These are phyloP conservation scores for Abrus precatorius DNA, from an alignment of 306 rosid species.

Conservation along the genomic window DNA sequence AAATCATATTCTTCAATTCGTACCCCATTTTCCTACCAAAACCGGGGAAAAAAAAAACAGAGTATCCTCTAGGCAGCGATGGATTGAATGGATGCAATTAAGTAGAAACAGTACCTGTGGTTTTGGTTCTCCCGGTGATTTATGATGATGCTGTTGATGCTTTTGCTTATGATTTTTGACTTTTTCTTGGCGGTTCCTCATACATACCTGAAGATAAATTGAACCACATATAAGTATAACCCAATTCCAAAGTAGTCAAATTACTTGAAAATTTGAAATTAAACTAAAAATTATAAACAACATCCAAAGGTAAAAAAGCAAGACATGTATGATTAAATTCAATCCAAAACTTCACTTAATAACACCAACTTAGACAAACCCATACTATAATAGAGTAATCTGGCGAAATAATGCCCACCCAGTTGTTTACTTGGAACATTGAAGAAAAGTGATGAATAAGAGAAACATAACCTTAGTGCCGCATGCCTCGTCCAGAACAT, in stretches of 20 bases:
- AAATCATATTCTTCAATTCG: constrained; percentile 31
- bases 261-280: background rate
- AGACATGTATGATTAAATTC: constrained; percentile 24
- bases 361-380: background rate
- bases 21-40: constrained; percentile 19
- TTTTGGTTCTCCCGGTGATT: constrained; percentile 38
- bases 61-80: background rate
- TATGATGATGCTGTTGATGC: constrained; percentile 26
- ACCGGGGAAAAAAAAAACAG: background rate
- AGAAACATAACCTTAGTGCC: constrained; percentile 52
- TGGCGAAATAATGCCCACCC: background rate
- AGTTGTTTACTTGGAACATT: background rate
- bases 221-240: background rate
- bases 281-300: background rate
- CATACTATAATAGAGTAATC: background rate
- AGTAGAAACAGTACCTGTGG: constrained; percentile 34
- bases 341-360: background rate
- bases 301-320: background rate
- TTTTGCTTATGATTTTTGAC: constrained; percentile 26
- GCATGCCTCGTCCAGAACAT: constrained; percentile 61
- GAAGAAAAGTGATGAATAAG: background rate
- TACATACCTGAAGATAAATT: constrained; percentile 41
- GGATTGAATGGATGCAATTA: background rate
- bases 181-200: constrained; percentile 17
- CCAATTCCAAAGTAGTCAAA: background rate